These are phyloP conservation scores for Nidularia sp. DNA, from an alignment of 768 basidiomycete genomes.

Conservation along the genomic window DNA sequence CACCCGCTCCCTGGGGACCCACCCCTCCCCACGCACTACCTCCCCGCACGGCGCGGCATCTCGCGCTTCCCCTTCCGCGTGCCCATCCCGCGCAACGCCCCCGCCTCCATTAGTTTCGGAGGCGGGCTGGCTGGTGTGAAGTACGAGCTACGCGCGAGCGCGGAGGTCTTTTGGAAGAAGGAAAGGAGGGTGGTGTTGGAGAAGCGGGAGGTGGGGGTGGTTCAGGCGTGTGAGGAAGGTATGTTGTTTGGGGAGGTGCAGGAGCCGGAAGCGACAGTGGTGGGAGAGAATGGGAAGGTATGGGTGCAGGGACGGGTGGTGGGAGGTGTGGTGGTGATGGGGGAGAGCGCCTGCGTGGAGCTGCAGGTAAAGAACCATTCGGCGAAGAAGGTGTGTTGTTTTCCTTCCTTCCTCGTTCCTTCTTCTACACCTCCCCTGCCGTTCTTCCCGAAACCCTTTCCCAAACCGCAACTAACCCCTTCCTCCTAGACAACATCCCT, in stretches of 20 bases:
- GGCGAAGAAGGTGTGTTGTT: constrained; percentile 57
- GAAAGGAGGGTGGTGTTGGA: constrained; percentile 67
- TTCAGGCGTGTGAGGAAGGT: constrained; percentile 48
- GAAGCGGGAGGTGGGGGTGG: constrained; percentile 57
- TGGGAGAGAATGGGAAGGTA: constrained; percentile 78
- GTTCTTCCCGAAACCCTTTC: no score
- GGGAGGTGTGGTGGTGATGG: constrained; percentile 60
- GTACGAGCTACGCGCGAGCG: constrained; percentile 73
- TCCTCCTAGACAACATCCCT: background rate
- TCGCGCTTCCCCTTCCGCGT: constrained; percentile 83
- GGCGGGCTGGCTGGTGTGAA: constrained; percentile 61
- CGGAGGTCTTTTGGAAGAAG: constrained; percentile 72
- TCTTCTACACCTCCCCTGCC: no score
- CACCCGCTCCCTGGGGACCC: constrained; percentile 56
- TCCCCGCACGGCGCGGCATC: constrained; percentile 69
- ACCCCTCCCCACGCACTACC: constrained; percentile 59
- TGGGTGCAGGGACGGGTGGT: constrained; percentile 70
- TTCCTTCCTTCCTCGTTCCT: background rate
- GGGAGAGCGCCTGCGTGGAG: constrained; percentile 68
- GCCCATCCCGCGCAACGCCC: constrained; percentile 61
- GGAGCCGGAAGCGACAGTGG: constrained; percentile 55
- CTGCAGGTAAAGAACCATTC: constrained; percentile 83
- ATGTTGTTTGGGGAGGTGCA: constrained; percentile 13
- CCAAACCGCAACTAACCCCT: background rate
- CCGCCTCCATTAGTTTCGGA: constrained; percentile 70